phyloP scores from a whole-genome alignment of 2,329 filamentous ascomycete genomes.

The Albophoma yamanashiensis region DNA sequence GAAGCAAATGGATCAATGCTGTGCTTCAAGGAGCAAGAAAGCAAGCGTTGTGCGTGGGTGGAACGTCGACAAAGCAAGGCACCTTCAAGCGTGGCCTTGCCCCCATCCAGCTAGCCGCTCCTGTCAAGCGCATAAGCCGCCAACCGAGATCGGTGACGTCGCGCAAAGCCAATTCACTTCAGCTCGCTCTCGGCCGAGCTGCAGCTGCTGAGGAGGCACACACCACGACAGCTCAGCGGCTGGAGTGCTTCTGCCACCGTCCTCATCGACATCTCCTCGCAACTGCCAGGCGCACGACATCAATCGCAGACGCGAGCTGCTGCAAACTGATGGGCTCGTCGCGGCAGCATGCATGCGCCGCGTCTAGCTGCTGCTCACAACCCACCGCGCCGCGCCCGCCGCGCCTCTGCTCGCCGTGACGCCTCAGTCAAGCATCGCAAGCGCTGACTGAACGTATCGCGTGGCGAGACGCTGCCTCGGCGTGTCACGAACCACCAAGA shows the following conservation, averaged over 20 bases:
- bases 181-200: not conserved
- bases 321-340: not conserved
- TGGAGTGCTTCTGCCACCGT: not conserved
- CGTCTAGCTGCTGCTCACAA: not conserved
- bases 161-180: not conserved
- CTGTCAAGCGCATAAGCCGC: not conserved
- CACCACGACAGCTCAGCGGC: not conserved
- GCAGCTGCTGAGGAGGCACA: not conserved
- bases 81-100: not conserved
- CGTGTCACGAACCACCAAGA: not conserved
- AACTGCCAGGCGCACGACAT: not conserved
- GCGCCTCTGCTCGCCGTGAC: not conserved
- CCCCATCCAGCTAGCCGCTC: not conserved
- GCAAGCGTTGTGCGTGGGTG: too few species aligned
- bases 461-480: not conserved
- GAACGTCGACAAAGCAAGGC: not conserved
- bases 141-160: not conserved
- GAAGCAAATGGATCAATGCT: not conserved
- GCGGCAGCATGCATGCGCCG: not conserved
- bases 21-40: not conserved
- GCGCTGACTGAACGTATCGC: not conserved
- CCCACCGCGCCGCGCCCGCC: not conserved
- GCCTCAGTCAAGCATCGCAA: not conserved
- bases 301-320: not conserved
- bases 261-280: not conserved